A percentile compares a stretch with the other conserved stretches of the same genome.
Evolutionary conservation across 2,329 filamentous ascomycete genomes (phyloP).

Genomic region (Metarhizium sp.): DNA sequence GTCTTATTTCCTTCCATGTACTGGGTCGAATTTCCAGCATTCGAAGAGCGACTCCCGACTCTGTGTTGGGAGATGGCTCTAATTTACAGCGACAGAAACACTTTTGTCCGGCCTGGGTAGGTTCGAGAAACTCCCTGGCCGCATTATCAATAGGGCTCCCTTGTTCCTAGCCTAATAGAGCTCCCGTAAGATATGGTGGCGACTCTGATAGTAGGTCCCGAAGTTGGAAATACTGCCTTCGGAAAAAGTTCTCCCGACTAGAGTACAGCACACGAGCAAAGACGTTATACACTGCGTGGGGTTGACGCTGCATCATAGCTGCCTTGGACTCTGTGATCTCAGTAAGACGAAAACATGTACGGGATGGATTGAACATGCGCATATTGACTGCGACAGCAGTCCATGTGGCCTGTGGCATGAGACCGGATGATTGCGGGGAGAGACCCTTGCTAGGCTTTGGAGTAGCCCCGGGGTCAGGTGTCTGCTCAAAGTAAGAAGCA

Average conservation of each 20-base stretch:
- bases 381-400: not conserved
- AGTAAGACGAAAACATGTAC: conserved; percentile 53
- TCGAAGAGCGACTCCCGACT: conserved; percentile 15
- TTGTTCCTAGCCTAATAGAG: conserved; percentile 17
- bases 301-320: conserved; percentile 20
- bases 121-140: conserved; percentile 15
- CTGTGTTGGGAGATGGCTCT: conserved; percentile 10
- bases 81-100: conserved; percentile 24
- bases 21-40: conserved; percentile 17
- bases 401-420: not conserved
- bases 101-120: conserved; percentile 12
- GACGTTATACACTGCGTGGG: conserved; percentile 45
- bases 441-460: too few species aligned
- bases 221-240: conserved; percentile 55
- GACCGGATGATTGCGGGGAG: not conserved
- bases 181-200: conserved; percentile 37
- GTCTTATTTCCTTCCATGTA: conserved; percentile 20
- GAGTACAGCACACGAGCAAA: conserved; percentile 53
- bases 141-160: conserved; percentile 17
- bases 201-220: conserved; percentile 51
- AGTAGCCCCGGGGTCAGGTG: not conserved
- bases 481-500: not conserved
- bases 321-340: conserved; percentile 44
- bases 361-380: conserved; percentile 11
- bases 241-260: conserved; percentile 36